Evolutionary conservation across 2,329 filamentous ascomycete species (phyloP).

Genomic region (Raffaelea arxii): DNA sequence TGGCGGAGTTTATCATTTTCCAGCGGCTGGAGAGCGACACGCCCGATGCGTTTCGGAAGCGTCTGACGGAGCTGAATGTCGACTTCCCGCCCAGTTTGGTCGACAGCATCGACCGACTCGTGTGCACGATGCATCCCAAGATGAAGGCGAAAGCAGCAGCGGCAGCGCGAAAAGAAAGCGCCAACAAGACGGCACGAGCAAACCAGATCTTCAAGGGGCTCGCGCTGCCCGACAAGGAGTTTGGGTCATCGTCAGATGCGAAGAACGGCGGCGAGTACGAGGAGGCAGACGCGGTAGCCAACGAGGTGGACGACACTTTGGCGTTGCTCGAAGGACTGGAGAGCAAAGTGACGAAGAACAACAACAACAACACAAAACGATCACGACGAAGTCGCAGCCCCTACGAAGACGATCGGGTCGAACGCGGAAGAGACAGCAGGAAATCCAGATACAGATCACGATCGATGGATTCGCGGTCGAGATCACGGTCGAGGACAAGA

Average conservation of each 20-base stretch:
- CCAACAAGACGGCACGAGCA: conserved; percentile 28
- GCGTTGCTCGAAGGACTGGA: conserved; percentile 83
- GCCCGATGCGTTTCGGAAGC: conserved; percentile 62
- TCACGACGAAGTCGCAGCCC: conserved; percentile 6
- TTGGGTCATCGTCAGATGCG: too few relatives aligned
- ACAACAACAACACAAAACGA: conserved; percentile 8
- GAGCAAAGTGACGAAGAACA: conserved; percentile 41
- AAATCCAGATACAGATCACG: conserved; percentile 20
- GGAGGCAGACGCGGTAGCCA: conserved; percentile 51
- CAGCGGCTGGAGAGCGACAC: conserved; percentile 69
- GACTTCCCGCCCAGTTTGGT: conserved; percentile 80
- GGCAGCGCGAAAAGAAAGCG: conserved; percentile 24
- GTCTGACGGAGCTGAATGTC: conserved; percentile 66
- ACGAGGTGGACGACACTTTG: conserved; percentile 85
- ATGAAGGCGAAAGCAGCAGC: conserved; percentile 52
- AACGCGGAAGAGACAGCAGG: background rate
- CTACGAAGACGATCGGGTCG: conserved; percentile 33
- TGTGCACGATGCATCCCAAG: conserved; percentile 83
- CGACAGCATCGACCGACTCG: conserved; percentile 82
- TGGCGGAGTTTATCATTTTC: conserved; percentile 93
- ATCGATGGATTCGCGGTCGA: conserved; percentile 33
- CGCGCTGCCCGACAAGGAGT: conserved; percentile 75
- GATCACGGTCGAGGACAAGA: conserved; percentile 29
- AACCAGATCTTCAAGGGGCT: conserved; percentile 81
- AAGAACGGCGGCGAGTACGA: conserved; percentile 28